Conservation (phyloP, 2,329 filamentous ascomycete species). For the Allantophomopsis lycopodina region DNA sequence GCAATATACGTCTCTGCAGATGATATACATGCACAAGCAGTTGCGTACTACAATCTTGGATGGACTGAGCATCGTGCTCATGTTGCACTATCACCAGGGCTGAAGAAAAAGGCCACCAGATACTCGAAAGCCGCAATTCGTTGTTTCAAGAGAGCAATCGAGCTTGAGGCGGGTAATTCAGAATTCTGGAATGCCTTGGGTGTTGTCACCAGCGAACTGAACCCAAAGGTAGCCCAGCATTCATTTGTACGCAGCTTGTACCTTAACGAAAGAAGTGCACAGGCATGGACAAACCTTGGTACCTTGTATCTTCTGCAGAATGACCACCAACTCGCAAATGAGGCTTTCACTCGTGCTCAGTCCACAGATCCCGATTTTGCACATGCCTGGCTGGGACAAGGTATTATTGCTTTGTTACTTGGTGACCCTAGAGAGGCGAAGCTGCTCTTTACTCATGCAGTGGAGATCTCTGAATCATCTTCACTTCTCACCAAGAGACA, state of each 20-base stretch:
- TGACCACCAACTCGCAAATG: constrained; percentile 75
- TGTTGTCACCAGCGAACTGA: constrained; percentile 77
- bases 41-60: constrained; percentile 94
- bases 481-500: constrained; percentile 61
- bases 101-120: constrained; percentile 43
- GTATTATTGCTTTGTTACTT: constrained; percentile 64
- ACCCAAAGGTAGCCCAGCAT: constrained; percentile 81
- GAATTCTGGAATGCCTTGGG: constrained; percentile 97
- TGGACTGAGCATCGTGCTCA: constrained; percentile 86
- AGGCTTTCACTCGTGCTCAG: constrained; percentile 80
- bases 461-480: constrained; percentile 77
- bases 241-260: constrained; percentile 87
- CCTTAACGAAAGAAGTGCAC: constrained; percentile 75
- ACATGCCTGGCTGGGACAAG: constrained; percentile 89
- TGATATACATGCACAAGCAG: constrained; percentile 77
- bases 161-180: constrained; percentile 82
- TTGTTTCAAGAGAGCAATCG: constrained; percentile 92
- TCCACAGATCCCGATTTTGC: constrained; percentile 90
- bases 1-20: constrained; percentile 60
- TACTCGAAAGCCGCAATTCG: constrained; percentile 72
- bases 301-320: constrained; percentile 74
- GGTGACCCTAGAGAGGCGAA: constrained; percentile 68
- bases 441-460: constrained; percentile 81
- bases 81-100: constrained; percentile 38
- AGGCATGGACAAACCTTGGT: constrained; percentile 83